A percentile compares a stretch with the other conserved stretches of the same genome.
These are phyloP conservation scores for Oryza meridionalis DNA, from an alignment of 176 grass and related monocot genomes.

Conservation along the genomic window DNA sequence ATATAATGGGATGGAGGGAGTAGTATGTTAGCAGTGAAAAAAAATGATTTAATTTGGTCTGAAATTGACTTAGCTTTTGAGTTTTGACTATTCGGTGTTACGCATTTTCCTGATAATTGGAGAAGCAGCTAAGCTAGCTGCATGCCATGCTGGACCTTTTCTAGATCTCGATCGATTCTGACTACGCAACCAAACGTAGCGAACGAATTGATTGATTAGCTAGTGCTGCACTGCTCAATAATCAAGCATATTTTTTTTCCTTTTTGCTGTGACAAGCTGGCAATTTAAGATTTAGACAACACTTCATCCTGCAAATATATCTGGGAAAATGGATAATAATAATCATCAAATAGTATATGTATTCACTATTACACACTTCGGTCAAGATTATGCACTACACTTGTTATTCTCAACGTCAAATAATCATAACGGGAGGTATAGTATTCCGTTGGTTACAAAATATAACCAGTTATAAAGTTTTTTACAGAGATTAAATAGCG, in stretches of 20 bases:
- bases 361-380: no score
- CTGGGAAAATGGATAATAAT: not conserved
- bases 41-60: not conserved
- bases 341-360: no score
- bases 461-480: no score
- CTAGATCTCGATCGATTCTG: conserved; percentile 2
- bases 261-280: not conserved
- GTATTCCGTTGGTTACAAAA: no score
- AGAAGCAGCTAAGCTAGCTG: not conserved
- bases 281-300: no score
- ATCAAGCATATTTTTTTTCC: not conserved
- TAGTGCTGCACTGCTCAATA: not conserved
- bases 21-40: not conserved
- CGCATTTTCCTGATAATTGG: not conserved
- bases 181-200: conserved; percentile 1
- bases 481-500: no score
- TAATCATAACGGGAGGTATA: no score
- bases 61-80: not conserved
- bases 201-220: not conserved
- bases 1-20: no score
- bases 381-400: no score
- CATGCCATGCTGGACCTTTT: conserved; percentile 5
- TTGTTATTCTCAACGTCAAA: no score
- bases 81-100: not conserved
- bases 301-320: not conserved